Evolutionary conservation across 352 stramenopile genomes (phyloP), one percentile per base, ranked within the genome.

Genomic region (Phytopythium helicoides): DNA sequence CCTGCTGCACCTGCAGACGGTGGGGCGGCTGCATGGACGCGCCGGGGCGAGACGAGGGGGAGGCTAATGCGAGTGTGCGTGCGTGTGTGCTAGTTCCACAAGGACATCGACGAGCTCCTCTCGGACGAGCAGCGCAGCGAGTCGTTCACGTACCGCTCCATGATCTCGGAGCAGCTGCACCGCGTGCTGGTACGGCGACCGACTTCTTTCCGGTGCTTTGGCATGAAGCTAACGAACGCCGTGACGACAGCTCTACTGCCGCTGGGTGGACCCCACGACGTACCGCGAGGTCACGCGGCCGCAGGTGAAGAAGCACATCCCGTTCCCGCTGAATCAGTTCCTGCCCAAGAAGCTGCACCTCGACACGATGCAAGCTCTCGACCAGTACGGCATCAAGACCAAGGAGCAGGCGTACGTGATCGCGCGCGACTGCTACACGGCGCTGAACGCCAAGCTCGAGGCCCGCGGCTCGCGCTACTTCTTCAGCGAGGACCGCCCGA

Each of bases 311-410:
- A 82, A 81, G 50, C 68, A 85, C 35, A 79, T 95, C 34, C 82
- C 85, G 16, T 95, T 95, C 58, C 85, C 85, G 23, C 52, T 95
- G 16, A 93, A 81, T 62, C 81, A 88, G 45, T 76, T 92, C 21
- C 31, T 95, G 36, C 85, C 85, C 7, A 95, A 93, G 68, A 89
- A 92, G 59, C 87, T 95, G 57, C 85, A 92, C 54, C 40, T 87
- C 31, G 72, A 87, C 38, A 78, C 63, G 7, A 91, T 82, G 65
- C 68, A 75, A 28, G 67, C 68, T 40, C 67, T 92, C 46, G 69
- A 76, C 19, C 22, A 66, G 33, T 73, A 71, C 46, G 81, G 82
- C 7, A 73, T 92, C 38, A 58, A 57, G 19, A 82, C 81, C 11
- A 89, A 92, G 48, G 85, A 95, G 31, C 76, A 89, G 50, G 82